Conservation (phyloP, 768 basidiomycete species). For the Auricularia cornea region DNA sequence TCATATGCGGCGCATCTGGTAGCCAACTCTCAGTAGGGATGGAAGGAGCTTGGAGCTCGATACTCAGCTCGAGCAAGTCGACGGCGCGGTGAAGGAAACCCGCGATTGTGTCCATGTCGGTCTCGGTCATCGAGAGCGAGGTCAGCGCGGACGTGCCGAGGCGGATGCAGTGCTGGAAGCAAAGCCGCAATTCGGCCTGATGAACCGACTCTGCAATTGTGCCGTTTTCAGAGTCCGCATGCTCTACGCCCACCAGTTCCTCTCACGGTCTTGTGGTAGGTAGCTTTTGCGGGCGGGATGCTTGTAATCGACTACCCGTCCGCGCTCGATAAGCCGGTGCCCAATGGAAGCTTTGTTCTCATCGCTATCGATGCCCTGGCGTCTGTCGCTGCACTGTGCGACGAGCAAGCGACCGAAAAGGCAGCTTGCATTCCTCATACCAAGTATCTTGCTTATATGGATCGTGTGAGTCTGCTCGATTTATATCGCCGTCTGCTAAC, state of each 20-base stretch:
- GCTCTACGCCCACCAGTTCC: too few species aligned
- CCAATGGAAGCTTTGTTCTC: background rate
- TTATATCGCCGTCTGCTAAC: background rate
- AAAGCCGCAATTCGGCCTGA: too few species aligned
- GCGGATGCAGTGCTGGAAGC: too few species aligned
- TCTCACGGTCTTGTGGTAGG: too few species aligned
- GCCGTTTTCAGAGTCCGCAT: too few species aligned
- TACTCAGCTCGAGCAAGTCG: conserved; percentile 76
- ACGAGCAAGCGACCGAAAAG: background rate
- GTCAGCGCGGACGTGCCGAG: conserved; percentile 92
- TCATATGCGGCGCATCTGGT: too few species aligned
- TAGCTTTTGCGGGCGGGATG: too few species aligned
- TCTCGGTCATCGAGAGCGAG: conserved; percentile 86
- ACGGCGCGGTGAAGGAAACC: conserved; percentile 91
- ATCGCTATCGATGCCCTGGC: background rate
- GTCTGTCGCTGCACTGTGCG: background rate
- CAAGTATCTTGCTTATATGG: background rate
- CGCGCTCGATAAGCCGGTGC: background rate
- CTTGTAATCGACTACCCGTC: background rate
- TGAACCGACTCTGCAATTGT: too few species aligned
- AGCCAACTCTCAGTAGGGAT: too few species aligned
- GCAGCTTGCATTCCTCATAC: background rate
- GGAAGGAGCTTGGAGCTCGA: conserved; percentile 81
- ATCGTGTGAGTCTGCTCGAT: background rate
- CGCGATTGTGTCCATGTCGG: conserved; percentile 79